Evolutionary conservation across 2,329 filamentous ascomycete genomes (phyloP), one percentile per base, ranked within the genome.

Genomic region (Stagonosporopsis rhizophila): DNA sequence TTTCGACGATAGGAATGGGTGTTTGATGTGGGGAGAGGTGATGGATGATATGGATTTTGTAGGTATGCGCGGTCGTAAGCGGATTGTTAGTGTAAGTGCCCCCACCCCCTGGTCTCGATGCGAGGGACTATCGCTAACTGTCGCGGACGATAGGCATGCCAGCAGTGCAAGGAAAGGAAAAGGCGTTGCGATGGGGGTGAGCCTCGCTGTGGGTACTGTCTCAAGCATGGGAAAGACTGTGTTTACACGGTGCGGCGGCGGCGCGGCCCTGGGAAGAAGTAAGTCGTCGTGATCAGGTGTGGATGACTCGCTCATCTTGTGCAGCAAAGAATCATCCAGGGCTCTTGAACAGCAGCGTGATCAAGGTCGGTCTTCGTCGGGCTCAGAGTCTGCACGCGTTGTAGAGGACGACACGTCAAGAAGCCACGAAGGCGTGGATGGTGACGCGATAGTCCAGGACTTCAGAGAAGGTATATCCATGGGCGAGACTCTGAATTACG

Each of bases 241-340:
- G 19, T 44, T 3, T 53, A 53, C 22, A 37, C 32, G 1, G 34
- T 14, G 14, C 30, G 41, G 7, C 20, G 50, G 23, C 42, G 42
- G 25, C 41, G 50, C 8, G 50, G 50, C 1, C 50, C 41, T 14
- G 50, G 50, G 34, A 53, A 53, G 34, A 46, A 15, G 40, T 45
- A 37, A 20, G 27, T 19, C 2, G 23, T 12, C 4, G 37, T 15
- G 37, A 22, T 22, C 4, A 8, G 7, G n/a, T 7, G 37, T 14
- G 37, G 11, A 19, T 2, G 37, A 39, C 17, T 39, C 11, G 20
- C 37, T 39, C 37, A 39, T 39, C 17, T 12, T 39, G 17, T 12
- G 37, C 20, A 39, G 37, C 37, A 39, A 39, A 17, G 17, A 3
- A 14, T 3, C 20, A 39, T 22, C 6, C 17, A 20, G 11, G 11